phyloP scores from a whole-genome alignment of 108 stramenopile genomes.

The Nitzschia sp. region DNA sequence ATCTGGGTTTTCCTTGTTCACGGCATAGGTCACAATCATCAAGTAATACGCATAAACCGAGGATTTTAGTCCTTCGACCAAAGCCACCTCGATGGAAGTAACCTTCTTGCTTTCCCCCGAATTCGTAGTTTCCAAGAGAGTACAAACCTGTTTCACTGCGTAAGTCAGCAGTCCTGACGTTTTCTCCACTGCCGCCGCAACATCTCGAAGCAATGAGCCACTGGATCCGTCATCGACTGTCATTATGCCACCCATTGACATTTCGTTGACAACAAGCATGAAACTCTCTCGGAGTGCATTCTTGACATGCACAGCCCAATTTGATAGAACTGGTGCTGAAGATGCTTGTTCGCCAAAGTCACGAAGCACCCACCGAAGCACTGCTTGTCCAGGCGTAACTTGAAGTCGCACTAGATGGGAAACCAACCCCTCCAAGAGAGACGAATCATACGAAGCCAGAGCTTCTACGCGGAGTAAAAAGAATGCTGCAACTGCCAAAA shows the following conservation, averaged over 20 bases:
- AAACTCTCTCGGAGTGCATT: constrained; percentile 45
- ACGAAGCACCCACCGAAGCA: constrained; percentile 58
- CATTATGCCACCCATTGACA: constrained; percentile 27
- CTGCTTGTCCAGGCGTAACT: constrained; percentile 43
- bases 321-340: constrained; percentile 11
- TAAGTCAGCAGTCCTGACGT: constrained; percentile 40
- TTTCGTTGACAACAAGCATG: constrained; percentile 48
- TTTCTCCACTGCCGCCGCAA: constrained; percentile 7
- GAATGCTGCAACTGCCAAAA: constrained; percentile 45
- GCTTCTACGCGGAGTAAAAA: constrained; percentile 38
- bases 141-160: constrained; percentile 46
- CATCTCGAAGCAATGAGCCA: constrained; percentile 27
- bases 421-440: constrained; percentile 33
- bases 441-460: constrained; percentile 34
- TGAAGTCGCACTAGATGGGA: constrained; percentile 38
- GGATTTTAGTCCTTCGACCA: constrained; percentile 43
- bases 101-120: constrained; percentile 29
- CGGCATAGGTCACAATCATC: not conserved
- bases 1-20: not conserved
- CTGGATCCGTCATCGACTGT: constrained; percentile 35
- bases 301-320: constrained; percentile 55
- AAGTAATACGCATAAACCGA: constrained; percentile 1
- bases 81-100: constrained; percentile 40
- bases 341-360: constrained; percentile 23
- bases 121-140: constrained; percentile 27